These are phyloP conservation scores for Alectoria sarmentosa DNA, from an alignment of 495 filamentous ascomycete genomes.

Conservation along the genomic window DNA sequence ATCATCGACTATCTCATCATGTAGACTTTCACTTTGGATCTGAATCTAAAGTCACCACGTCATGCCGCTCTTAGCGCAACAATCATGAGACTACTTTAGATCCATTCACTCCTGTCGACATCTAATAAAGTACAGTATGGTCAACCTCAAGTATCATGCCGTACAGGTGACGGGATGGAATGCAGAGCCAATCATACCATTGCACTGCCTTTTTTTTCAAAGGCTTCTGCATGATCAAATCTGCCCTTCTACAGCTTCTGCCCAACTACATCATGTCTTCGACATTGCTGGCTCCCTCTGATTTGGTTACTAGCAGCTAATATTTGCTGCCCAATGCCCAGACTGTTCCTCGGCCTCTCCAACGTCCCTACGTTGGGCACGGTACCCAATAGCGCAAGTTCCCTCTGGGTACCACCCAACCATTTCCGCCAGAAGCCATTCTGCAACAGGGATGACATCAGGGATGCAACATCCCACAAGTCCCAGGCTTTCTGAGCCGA, in stretches of 20 bases:
- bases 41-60: neutral
- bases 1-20: no score
- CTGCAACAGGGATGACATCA: neutral
- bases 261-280: neutral
- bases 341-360: neutral
- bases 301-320: neutral
- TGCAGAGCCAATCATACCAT: neutral
- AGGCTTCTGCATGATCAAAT: neutral
- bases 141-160: no score
- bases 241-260: neutral
- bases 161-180: no score
- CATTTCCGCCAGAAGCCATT: neutral
- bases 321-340: neutral
- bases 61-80: constrained; percentile 4
- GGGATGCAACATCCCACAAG: neutral
- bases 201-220: neutral
- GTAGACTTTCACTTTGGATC: no score
- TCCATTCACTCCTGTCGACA: no score
- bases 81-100: neutral
- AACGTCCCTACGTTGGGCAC: neutral
- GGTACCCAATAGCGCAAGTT: neutral
- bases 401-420: no score
- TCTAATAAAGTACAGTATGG: no score
- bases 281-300: neutral
- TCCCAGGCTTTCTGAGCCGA: neutral